phyloP scores from a whole-genome alignment of 176 grass and related monocot genomes.

The Pontederia crassipes region DNA sequence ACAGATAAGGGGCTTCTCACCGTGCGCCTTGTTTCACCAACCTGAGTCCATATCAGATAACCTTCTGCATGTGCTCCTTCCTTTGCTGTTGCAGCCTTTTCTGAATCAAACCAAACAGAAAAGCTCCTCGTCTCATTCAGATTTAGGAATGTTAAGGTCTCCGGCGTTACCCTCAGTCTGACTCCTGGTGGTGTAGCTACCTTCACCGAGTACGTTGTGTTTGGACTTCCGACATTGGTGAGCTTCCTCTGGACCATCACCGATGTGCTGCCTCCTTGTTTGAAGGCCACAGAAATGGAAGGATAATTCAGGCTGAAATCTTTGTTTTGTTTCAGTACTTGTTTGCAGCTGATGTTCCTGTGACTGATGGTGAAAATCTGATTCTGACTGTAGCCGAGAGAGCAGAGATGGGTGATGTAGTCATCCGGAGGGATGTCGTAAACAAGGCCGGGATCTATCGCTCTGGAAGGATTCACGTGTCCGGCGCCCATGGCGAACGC shows the following conservation, averaged over 20 bases:
- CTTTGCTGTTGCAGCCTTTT: constrained; percentile 6
- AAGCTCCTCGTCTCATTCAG: constrained; percentile 54
- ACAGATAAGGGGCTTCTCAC: constrained; percentile 86
- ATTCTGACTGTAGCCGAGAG: constrained; percentile 47
- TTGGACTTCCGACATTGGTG: constrained; percentile 58
- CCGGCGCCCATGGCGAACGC: constrained; percentile 60
- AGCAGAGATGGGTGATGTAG: constrained; percentile 74
- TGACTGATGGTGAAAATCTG: constrained; percentile 83
- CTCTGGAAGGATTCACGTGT: constrained; percentile 55
- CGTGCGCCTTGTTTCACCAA: constrained; percentile 28
- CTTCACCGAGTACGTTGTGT: constrained; percentile 48
- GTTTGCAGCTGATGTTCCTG: constrained; percentile 44
- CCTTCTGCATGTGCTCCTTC: constrained; percentile 30
- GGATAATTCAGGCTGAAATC: constrained; percentile 84
- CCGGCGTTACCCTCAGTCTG: constrained; percentile 36
- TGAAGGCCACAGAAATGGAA: constrained; percentile 57
- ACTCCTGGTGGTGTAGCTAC: constrained; percentile 36
- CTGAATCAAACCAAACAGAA: constrained; percentile 28
- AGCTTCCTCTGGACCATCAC: constrained; percentile 37
- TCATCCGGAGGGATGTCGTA: constrained; percentile 49
- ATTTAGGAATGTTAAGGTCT: constrained; percentile 38
- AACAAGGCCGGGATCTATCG: constrained; percentile 51
- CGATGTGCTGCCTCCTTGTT: constrained; percentile 10
- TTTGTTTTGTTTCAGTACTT: constrained; percentile 11
- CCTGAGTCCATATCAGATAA: constrained; percentile 56